phyloP scores from a whole-genome alignment of 2,329 filamentous ascomycete species.

The Penicillium sp. region DNA sequence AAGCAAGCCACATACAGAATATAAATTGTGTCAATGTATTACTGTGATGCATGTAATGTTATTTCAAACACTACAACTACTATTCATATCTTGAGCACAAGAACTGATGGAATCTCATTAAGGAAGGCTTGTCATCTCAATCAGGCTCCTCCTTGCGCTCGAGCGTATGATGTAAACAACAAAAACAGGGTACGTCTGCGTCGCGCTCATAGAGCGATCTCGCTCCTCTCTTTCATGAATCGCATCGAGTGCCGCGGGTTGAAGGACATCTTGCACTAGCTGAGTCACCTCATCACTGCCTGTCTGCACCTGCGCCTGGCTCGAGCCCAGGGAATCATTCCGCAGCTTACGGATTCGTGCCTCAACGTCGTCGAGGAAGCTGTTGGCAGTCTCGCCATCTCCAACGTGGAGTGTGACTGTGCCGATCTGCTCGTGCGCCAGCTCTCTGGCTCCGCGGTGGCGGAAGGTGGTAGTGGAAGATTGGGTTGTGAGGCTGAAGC shows the following conservation, averaged over 20 bases:
- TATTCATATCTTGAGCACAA: background rate
- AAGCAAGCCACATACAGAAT: too few species aligned
- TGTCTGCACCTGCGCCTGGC: background rate
- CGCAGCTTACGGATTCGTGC: background rate
- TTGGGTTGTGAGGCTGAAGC: background rate
- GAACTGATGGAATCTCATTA: background rate
- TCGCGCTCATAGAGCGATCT: background rate
- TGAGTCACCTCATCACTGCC: background rate
- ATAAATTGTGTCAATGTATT: too few species aligned
- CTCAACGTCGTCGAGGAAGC: background rate
- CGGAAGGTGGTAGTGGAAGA: background rate
- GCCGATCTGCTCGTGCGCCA: background rate
- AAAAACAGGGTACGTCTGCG: background rate
- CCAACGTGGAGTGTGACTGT: background rate
- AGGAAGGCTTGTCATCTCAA: background rate
- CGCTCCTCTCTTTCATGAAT: background rate
- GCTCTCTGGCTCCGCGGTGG: background rate
- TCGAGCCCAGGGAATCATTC: background rate
- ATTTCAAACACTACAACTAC: background rate
- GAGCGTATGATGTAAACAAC: background rate
- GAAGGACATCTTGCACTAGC: background rate
- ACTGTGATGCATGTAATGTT: too few species aligned
- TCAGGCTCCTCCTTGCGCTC: background rate
- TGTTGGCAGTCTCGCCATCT: background rate
- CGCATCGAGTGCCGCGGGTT: background rate